Conservation (phyloP, 306 rosid genomes). For the Trichosanthes truncata region DNA sequence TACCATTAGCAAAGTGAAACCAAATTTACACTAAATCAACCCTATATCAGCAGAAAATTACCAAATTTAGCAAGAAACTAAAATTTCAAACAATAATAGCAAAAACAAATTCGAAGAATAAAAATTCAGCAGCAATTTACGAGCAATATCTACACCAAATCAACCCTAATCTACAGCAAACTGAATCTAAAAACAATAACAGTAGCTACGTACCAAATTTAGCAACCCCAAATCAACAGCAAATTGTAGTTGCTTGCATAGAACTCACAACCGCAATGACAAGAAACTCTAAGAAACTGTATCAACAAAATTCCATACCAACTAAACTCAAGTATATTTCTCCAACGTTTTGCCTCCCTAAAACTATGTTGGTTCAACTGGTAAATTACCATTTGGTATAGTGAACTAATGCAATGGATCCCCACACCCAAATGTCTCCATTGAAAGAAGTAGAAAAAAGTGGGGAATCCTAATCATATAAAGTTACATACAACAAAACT, state of each 20-base stretch:
- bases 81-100: too few relatives aligned
- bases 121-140: too few relatives aligned
- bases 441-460: not conserved
- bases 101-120: too few relatives aligned
- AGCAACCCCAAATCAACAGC: too few relatives aligned
- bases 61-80: too few relatives aligned
- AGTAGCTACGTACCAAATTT: too few relatives aligned
- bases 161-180: too few relatives aligned
- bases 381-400: not conserved
- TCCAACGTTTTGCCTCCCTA: not conserved
- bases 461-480: not conserved
- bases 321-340: not conserved
- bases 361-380: not conserved
- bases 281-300: constrained; percentile 7
- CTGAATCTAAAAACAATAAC: too few relatives aligned
- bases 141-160: too few relatives aligned
- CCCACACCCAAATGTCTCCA: not conserved
- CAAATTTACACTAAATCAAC: too few relatives aligned
- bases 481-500: not conserved
- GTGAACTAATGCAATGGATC: not conserved
- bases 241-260: constrained; percentile 24
- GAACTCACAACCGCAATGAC: constrained; percentile 53
- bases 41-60: too few relatives aligned
- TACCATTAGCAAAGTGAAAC: too few relatives aligned
- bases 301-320: constrained; percentile 10